Evolutionary conservation across 2,329 filamentous ascomycete species (phyloP).

Genomic region (Triangularia verruculosa): DNA sequence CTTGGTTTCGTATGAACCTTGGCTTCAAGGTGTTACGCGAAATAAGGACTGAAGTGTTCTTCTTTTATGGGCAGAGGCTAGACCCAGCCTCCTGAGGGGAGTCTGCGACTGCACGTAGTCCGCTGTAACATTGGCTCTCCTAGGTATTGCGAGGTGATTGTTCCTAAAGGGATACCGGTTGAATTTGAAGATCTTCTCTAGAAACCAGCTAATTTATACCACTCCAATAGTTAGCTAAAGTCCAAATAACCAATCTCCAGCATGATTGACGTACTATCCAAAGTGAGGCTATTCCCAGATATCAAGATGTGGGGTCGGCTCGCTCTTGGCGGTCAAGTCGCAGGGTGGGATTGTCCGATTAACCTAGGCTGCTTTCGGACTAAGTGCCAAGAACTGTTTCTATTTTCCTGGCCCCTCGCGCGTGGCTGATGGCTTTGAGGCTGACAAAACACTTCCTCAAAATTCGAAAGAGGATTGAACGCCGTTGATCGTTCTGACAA

Average conservation of each 20-base stretch:
- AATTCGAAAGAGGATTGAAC: too few relatives aligned
- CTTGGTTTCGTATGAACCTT: too few relatives aligned
- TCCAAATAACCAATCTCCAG: neutral
- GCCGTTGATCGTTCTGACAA: too few relatives aligned
- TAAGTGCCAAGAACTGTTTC: neutral
- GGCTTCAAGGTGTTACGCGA: too few relatives aligned
- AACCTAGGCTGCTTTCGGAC: neutral
- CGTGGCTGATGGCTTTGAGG: neutral
- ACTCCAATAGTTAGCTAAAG: neutral
- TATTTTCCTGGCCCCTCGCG: neutral
- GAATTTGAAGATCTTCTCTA: neutral
- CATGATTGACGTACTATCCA: neutral
- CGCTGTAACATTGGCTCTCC: too few relatives aligned
- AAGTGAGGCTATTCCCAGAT: neutral
- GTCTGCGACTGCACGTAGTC: neutral
- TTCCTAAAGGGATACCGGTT: neutral
- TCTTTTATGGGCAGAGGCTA: too few relatives aligned
- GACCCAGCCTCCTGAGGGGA: too few relatives aligned
- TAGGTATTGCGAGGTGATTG: too few relatives aligned
- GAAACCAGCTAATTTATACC: too few relatives aligned
- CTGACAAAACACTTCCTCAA: neutral
- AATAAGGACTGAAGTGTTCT: too few relatives aligned
- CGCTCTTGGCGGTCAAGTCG: neutral
- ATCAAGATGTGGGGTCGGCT: neutral
- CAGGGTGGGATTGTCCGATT: neutral